Evolutionary conservation across 768 basidiomycete species (phyloP).

Genomic region (Rhodotorula paludigena): DNA sequence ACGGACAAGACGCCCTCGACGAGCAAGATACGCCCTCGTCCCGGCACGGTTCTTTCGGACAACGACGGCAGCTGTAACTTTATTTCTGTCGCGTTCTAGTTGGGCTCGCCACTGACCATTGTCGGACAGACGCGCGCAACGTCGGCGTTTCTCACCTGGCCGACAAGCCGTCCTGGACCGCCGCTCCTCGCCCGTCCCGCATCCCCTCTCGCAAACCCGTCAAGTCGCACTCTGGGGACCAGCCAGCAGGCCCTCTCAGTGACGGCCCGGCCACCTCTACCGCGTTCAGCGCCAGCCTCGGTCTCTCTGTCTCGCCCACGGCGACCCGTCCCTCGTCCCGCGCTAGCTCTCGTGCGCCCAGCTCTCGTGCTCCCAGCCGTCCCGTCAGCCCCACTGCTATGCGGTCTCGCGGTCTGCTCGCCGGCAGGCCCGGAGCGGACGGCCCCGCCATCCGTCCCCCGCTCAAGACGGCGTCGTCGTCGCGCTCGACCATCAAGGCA

Average conservation of each 20-base stretch:
- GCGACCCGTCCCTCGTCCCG: background rate
- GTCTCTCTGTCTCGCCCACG: background rate
- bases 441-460: background rate
- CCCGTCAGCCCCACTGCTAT: background rate
- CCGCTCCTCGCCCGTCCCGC: constrained; percentile 20
- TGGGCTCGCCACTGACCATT: background rate
- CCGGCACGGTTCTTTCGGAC: background rate
- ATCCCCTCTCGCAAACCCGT: constrained; percentile 7
- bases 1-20: constrained; percentile 20
- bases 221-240: background rate
- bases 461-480: constrained; percentile 7
- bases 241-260: background rate
- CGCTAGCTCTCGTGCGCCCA: background rate
- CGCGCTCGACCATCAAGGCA: constrained; percentile 29
- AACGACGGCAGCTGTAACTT: constrained; percentile 21
- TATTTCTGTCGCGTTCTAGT: background rate
- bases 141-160: constrained; percentile 31
- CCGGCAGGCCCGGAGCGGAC: background rate
- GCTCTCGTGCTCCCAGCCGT: background rate
- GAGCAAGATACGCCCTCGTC: background rate
- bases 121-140: constrained; percentile 16
- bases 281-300: background rate
- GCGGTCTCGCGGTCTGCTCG: background rate
- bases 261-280: background rate
- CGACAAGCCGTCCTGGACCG: background rate